Base-by-base conservation (phyloP, 1,139 yeast species). In the Taiozyma sp. region DNA sequence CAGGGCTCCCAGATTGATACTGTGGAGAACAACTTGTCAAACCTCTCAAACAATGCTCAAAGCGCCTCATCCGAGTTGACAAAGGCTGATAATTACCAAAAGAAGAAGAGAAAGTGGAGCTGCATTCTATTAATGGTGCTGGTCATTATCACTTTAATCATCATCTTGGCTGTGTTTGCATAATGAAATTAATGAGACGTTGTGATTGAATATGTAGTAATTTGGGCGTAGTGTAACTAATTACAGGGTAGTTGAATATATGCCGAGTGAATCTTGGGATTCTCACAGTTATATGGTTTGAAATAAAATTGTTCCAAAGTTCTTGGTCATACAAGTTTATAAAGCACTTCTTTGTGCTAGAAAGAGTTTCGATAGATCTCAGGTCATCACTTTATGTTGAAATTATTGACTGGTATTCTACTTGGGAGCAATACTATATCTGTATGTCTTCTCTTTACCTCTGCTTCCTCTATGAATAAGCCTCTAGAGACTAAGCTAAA, bases 1-100 rank as follows among this genome's bases (percentile, higher is more conserved):
- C 97, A 90, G 64, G 96, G 96, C 6, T 83, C 80, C 41, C 91
- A 87, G 57, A 76, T 90, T 29, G 96, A 88, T 63, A 80, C 89
- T 0, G 81, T 90, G 19, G 97, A 89, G 62, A 89, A 85, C 53
- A 89, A 89, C 65, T 74, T 90, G 47, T 69, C 82, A 29, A 80
- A 77, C 51, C 70, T 85, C 51, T 81, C 83, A n/a, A 76, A 74
- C 26, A 85, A 88, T 59, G 77, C 89, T 13, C 85, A 83, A 51
- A 78, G 76, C 53, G 96, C 97, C 0, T 76, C 81, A 37, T 75
- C 78, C 30, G 95, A 89, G 62, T 73, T 90, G 51, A 68, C 67
- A 11, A 81, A 81, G 60, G 97, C 97, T 4, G 80, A 88, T 56
- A 82, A 83, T 51, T 84, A 87, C 60, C 96, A 89, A 64, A 75